Base-by-base conservation (phyloP, 2,329 filamentous ascomycete genomes). In the Remersonia thermophila region DNA sequence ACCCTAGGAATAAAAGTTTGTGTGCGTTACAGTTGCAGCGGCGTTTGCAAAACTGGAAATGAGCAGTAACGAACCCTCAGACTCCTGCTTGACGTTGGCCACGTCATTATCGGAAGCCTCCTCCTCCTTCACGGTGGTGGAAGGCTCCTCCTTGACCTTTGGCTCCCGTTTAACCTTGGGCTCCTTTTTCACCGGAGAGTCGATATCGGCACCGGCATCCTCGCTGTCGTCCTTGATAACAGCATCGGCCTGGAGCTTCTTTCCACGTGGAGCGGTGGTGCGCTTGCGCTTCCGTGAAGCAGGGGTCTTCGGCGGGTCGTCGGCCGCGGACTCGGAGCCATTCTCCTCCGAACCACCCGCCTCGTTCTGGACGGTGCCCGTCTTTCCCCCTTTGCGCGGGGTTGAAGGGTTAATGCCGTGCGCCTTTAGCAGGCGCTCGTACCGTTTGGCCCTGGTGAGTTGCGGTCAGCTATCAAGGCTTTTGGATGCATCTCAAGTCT, bases 371-470 rank as follows among this genome's bases (percentile, higher is more conserved):
- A 14, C 27, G 13, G 27, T 23, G 16, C 30, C 15, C 7, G 25
- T 20, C 27, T 35, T 35, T 9, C 6, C 13, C 12, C 14, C 14
- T 18, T 35, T 35, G 34, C 15, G 17, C 23, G 34, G 27, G 15
- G 6, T 36, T 5, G 27, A 28, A 28, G 27, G 27, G 7, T 9
- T 33, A 23, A 47, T 44, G 25, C 40, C 37, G 30, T 51, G 47
- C 3, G 48, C 41, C 31, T 52, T 52, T 10, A 51, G 42, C 2
- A 52, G 47, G 3, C 50, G 45, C 45, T 52, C 50, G 33, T 50
- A 52, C 1, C 50, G 50, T 33, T 52, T 52, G 34, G 50, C 49
- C 3, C 49, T 52, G 31, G 20, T 5, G 9, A 6, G 27, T 15
- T 16, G 10, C 8, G 32, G 27, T 4, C 14, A 15, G 13, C 28